phyloP scores from a whole-genome alignment of 1,284 basidiomycete genomes.

The Chalciporus piperatoides region DNA sequence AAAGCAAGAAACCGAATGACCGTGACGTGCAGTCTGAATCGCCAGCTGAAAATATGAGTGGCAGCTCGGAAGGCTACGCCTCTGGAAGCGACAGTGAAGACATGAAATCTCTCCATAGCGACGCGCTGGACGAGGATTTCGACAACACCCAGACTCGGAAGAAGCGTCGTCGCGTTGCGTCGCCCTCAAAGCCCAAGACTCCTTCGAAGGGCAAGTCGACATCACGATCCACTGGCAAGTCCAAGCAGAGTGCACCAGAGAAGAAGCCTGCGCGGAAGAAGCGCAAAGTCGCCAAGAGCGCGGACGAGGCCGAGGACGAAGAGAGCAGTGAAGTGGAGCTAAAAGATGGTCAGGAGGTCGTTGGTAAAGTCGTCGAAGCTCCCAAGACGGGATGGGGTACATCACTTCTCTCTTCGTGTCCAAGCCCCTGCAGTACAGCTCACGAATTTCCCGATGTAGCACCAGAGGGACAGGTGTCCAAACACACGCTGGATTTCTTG shows the following conservation, averaged over 20 bases:
- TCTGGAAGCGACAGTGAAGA: conserved; percentile 11
- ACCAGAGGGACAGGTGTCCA: conserved; percentile 80
- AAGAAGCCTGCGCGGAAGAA: conserved; percentile 20
- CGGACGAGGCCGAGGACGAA: conserved; percentile 27
- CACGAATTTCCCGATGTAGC: conserved; percentile 42
- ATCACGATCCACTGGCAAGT: conserved; percentile 9
- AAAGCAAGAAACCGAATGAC: conserved; percentile 2
- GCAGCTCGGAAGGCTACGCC: conserved; percentile 5
- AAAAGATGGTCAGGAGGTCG: conserved; percentile 67
- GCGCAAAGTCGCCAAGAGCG: conserved; percentile 15
- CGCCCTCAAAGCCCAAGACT: conserved; percentile 10
- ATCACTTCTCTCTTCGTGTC: conserved; percentile 18
- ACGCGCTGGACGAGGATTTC: conserved; percentile 45
- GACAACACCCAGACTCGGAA: conserved; percentile 9
- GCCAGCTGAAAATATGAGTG: conserved; percentile 11
- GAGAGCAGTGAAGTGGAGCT: conserved; percentile 45
- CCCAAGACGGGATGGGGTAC: conserved; percentile 77
- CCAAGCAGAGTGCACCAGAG: conserved; percentile 11
- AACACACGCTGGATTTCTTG: conserved; percentile 81
- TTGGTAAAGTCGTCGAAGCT: conserved; percentile 66
- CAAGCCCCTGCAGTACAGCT: neutral
- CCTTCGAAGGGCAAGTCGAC: conserved; percentile 4
- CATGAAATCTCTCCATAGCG: conserved; percentile 39
- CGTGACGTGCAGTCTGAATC: neutral
- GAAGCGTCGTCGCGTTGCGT: conserved; percentile 20